phyloP scores from a whole-genome alignment of 106 monocot genomes.

The Platanthera zijinensis region DNA sequence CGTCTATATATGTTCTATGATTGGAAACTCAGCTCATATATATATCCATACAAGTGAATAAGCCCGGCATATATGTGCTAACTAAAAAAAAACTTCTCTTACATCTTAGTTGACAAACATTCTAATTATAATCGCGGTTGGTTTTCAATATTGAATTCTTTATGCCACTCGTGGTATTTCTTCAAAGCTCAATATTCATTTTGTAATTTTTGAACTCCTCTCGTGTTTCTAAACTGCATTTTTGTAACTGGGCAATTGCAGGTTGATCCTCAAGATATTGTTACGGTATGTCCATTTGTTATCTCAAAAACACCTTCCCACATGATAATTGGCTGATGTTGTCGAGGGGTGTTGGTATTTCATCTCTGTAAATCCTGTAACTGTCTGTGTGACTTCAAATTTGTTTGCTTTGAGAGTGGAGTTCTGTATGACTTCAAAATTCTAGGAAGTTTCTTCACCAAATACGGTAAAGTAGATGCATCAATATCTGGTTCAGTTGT shows the following conservation, averaged over 20 bases:
- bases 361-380: neutral
- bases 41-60: no score
- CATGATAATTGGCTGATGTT: neutral
- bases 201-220: neutral
- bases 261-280: slow-evolving; percentile 99
- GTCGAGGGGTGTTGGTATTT: neutral
- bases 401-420: neutral
- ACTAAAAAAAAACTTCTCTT: neutral
- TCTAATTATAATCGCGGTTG: neutral
- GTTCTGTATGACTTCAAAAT: neutral
- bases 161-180: neutral
- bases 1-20: no score
- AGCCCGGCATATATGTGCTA: no score
- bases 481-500: neutral
- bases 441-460: slow-evolving; percentile 9
- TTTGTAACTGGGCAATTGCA: slow-evolving; percentile 30
- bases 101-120: neutral
- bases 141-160: neutral
- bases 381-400: neutral
- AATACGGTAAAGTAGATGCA: neutral
- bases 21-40: no score
- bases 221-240: neutral
- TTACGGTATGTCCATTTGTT: slow-evolving; percentile 57
- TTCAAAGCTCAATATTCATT: neutral
- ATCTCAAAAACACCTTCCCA: neutral